Percentiles rank a stretch among this genome's conserved stretches.
These are phyloP conservation scores for Globisporangium abappressorium DNA, from an alignment of 352 stramenopile genomes.

Conservation along the genomic window DNA sequence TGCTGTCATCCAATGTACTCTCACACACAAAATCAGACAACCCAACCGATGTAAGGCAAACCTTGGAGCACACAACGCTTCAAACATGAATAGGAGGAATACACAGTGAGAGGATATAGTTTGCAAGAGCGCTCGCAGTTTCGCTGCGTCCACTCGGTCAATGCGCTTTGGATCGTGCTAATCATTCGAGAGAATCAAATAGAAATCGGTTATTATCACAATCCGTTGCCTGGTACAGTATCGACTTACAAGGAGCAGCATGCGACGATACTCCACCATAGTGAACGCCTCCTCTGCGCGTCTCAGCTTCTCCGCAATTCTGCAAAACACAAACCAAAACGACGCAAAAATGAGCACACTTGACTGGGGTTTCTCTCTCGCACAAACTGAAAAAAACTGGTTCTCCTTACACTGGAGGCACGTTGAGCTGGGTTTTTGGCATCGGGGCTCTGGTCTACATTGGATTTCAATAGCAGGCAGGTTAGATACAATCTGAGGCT, in stretches of 20 bases:
- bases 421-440: neutral
- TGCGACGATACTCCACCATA: conserved; percentile 18
- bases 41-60: conserved; percentile 23
- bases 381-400: neutral
- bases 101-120: conserved; percentile 46
- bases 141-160: conserved; percentile 39
- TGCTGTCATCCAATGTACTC: conserved; percentile 45
- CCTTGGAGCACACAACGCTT: neutral
- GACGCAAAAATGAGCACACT: neutral
- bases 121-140: conserved; percentile 45
- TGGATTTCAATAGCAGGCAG: neutral
- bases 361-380: neutral
- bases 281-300: conserved; percentile 52
- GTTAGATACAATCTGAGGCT: neutral
- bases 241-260: neutral
- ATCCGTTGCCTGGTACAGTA: neutral
- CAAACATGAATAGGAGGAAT: neutral
- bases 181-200: neutral
- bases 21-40: neutral
- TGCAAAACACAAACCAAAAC: conserved; percentile 5
- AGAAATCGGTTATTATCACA: neutral
- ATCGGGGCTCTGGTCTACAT: neutral
- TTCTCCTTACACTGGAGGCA: conserved; percentile 6
- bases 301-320: conserved; percentile 49
- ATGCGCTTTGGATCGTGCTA: conserved; percentile 44